Evolutionary conservation across 2,329 filamentous ascomycete genomes (phyloP).

Genomic region (Microcyclosporella mali): DNA sequence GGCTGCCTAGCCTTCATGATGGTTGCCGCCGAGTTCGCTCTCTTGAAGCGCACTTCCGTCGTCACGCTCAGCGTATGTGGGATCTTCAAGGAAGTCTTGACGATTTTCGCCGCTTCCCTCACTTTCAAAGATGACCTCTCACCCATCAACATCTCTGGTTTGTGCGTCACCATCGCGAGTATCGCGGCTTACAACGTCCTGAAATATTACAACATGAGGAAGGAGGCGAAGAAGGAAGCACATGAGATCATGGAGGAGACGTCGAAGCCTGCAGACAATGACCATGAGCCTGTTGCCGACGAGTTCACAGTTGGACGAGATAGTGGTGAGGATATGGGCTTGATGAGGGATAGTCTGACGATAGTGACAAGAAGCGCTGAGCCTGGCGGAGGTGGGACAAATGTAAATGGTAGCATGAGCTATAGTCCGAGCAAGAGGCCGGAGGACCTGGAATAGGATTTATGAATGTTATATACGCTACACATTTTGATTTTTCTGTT

Average conservation of each 20-base stretch:
- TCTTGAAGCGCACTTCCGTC: constrained; percentile 89
- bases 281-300: constrained; percentile 14
- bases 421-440: constrained; percentile 41
- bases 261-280: constrained; percentile 3
- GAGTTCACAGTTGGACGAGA: constrained; percentile 15
- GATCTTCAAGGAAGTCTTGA: constrained; percentile 98
- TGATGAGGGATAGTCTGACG: constrained; percentile 19
- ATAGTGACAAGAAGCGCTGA: constrained; percentile 10
- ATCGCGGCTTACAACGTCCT: constrained; percentile 91
- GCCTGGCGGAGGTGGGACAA: constrained; percentile 14
- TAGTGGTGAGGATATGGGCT: constrained; percentile 27
- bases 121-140: constrained; percentile 88
- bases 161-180: constrained; percentile 76
- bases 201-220: constrained; percentile 83
- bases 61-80: constrained; percentile 94
- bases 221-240: constrained; percentile 56
- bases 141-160: constrained; percentile 75
- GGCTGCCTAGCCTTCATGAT: constrained; percentile 90
- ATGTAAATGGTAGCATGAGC: constrained; percentile 13
- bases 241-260: constrained; percentile 36
- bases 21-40: constrained; percentile 92
- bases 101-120: constrained; percentile 79
- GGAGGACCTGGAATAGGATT: constrained; percentile 38
- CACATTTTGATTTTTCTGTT: too few species aligned
- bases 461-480: neutral